Evolutionary conservation across 208 protist genomes (phyloP), one percentile per base, ranked within the genome.

Genomic region (Angomonas ambiguus): DNA sequence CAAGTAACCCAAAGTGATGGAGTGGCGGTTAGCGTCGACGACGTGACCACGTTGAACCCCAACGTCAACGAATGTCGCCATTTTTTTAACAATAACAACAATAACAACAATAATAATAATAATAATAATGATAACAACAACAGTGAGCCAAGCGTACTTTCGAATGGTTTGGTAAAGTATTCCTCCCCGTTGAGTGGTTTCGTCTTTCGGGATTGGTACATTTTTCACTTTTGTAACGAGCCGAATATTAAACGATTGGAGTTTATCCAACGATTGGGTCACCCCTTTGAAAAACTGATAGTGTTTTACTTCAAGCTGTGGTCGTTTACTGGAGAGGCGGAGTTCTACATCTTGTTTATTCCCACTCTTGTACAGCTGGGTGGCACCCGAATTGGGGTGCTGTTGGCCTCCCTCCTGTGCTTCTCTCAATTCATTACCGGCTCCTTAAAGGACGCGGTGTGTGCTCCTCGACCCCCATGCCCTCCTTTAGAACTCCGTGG

Each of bases 201-300:
- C 1, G 33, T 65, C 0, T 88, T 91, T 66, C 80, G 77, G 5
- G 77, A 83, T 8, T 92, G 85, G 85, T 92, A 92, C 77, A 79
- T 80, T 38, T 85, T 66, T 34, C 66, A 79, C 65, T 85, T 76
- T 69, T 92, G 85, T 71, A 85, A 79, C 49, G 77, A 83, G 27
- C 34, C 60, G 56, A 66, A 83, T 58, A 69, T 92, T 56, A 69
- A 35, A 10, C 51, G 68, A 62, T 68, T 92, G n/a, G 51, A 55
- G 18, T 62, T 35, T 49, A 57, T 80, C 30, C 85, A 92, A 45
- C 63, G 65, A 24, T 53, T 79, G 27, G 45, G 62, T 6, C 58
- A 51, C 22, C 77, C 66, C 0, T 49, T 81, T 24, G 59, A 77
- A 51, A 67, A 65, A 22, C 10, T 79, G 1, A 3, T 83, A 0